These are phyloP conservation scores for Penicillium antarcticum DNA, from an alignment of 495 filamentous ascomycete species.

Conservation along the genomic window DNA sequence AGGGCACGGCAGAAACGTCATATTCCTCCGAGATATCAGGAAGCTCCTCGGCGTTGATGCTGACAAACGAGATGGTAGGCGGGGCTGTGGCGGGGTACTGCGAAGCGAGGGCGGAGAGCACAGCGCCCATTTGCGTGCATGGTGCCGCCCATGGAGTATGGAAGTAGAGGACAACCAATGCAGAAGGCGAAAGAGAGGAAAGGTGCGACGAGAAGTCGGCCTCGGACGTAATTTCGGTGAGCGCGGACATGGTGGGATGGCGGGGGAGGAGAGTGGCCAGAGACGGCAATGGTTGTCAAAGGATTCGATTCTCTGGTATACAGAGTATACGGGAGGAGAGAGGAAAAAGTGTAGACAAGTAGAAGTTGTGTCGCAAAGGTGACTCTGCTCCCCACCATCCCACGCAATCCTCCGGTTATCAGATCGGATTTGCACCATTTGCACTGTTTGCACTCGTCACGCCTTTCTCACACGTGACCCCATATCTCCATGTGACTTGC, in stretches of 20 bases:
- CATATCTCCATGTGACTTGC: slow-evolving; percentile 15
- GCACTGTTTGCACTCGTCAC: not conserved
- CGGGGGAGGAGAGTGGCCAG: not conserved
- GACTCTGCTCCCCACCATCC: slow-evolving; percentile 13
- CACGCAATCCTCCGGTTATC: slow-evolving; percentile 26
- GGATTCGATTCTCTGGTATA: not conserved
- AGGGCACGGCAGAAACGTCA: slow-evolving; percentile 91
- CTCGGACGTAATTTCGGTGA: slow-evolving; percentile 69
- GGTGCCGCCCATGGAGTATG: slow-evolving; percentile 96
- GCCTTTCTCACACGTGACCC: not conserved
- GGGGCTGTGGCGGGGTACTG: slow-evolving; percentile 69
- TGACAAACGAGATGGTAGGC: slow-evolving; percentile 72
- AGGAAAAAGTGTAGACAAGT: not conserved
- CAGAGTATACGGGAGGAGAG: not conserved
- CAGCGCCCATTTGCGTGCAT: slow-evolving; percentile 87
- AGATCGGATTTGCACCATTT: slow-evolving; percentile 16
- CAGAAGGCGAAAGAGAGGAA: slow-evolving; percentile 57
- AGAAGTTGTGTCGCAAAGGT: not conserved
- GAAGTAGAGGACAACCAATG: slow-evolving; percentile 83
- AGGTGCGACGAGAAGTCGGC: slow-evolving; percentile 64
- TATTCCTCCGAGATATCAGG: slow-evolving; percentile 83
- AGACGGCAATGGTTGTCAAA: not conserved
- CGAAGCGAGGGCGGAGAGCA: slow-evolving; percentile 77
- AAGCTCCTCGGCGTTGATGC: slow-evolving; percentile 85
- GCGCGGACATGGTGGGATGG: slow-evolving; percentile 57